Evolutionary conservation across 345 rosid species (phyloP).

Genomic region (Luvunga scandens): DNA sequence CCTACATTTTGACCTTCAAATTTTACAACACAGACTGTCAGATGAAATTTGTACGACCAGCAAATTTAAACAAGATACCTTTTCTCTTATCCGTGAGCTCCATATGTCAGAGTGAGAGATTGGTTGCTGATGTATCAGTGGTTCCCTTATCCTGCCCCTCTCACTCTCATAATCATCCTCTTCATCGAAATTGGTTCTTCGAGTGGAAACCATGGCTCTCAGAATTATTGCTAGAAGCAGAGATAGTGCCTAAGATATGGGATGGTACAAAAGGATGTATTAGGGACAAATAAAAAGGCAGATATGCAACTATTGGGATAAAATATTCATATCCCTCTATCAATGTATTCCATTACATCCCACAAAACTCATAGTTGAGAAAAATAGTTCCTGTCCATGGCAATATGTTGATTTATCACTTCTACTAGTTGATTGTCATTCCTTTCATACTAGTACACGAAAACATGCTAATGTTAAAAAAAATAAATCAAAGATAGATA

Average conservation of each 20-base stretch:
- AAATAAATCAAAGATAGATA: background rate
- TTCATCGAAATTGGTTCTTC: slow-evolving; percentile 35
- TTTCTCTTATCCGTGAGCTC: slow-evolving; percentile 79
- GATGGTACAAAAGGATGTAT: slow-evolving; percentile 3
- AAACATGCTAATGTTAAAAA: background rate
- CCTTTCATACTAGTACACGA: background rate
- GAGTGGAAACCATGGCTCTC: slow-evolving; percentile 65
- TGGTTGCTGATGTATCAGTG: slow-evolving; percentile 64
- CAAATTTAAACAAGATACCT: slow-evolving; percentile 41
- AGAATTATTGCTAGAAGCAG: slow-evolving; percentile 67
- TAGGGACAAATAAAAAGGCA: background rate
- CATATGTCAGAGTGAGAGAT: slow-evolving; percentile 51
- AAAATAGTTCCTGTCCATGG: background rate
- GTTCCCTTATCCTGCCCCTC: slow-evolving; percentile 61
- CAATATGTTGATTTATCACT: background rate
- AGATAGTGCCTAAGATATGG: slow-evolving; percentile 52
- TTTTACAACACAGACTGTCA: background rate
- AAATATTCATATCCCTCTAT: no score
- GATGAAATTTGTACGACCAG: background rate
- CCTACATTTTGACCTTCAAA: background rate
- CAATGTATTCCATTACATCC: no score
- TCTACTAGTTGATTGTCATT: background rate
- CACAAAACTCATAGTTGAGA: no score
- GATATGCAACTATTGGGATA: background rate
- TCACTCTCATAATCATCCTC: slow-evolving; percentile 65